These are phyloP conservation scores for Hibiscus trionum DNA, from an alignment of 345 rosid genomes.

Conservation along the genomic window DNA sequence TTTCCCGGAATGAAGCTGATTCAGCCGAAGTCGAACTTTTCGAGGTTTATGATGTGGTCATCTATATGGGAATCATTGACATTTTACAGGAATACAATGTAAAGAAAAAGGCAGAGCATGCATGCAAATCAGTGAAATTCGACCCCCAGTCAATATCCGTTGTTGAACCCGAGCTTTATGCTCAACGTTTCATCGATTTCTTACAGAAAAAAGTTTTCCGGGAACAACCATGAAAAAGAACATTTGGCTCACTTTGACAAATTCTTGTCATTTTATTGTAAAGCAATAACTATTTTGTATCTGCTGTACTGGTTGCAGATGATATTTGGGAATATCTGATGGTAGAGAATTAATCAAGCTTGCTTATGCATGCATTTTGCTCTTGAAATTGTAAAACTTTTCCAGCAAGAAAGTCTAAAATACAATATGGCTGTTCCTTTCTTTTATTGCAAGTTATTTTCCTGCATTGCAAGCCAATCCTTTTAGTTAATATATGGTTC, in stretches of 20 bases:
- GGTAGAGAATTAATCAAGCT: neutral
- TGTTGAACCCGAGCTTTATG: conserved; percentile 59
- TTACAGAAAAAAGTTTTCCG: conserved; percentile 62
- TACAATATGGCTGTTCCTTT: neutral
- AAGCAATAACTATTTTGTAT: neutral
- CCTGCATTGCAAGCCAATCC: neutral
- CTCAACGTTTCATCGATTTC: conserved; percentile 66
- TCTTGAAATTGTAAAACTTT: neutral
- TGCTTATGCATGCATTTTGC: neutral
- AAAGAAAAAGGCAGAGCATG: no score
- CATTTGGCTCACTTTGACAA: no score
- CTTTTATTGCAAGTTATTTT: neutral
- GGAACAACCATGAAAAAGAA: conserved; percentile 16
- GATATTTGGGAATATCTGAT: neutral
- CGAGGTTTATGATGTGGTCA: no score
- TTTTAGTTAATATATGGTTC: neutral
- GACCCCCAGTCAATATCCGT: conserved; percentile 34
- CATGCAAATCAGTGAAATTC: no score
- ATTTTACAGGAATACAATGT: no score
- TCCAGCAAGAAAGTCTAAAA: neutral
- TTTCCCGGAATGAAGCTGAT: no score
- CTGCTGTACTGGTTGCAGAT: no score
- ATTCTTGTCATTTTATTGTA: no score
- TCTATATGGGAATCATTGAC: no score
- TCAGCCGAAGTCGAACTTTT: no score